A percentile compares a stretch with the other conserved stretches of the same genome.
Evolutionary conservation across 768 basidiomycete species (phyloP).

Genomic region (Mycena haematopus): DNA sequence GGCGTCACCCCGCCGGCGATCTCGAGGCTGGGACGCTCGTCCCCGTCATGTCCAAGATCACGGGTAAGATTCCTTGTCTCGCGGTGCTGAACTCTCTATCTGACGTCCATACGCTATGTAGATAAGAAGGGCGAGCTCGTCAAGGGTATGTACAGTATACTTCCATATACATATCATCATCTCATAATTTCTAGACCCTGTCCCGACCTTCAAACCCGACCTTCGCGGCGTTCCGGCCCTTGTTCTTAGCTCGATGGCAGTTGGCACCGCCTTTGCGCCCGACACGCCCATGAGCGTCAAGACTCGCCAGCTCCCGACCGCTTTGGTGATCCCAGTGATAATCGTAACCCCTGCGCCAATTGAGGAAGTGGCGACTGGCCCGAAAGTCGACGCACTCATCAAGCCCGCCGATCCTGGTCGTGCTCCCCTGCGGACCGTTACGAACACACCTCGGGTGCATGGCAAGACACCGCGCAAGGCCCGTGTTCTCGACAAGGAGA

Average conservation of each 20-base stretch:
- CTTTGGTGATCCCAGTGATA: neutral
- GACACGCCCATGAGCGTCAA: neutral
- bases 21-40: neutral
- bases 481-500: neutral
- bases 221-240: neutral
- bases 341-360: neutral
- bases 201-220: neutral
- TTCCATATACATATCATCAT: too few species aligned
- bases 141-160: too few species aligned
- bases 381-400: neutral
- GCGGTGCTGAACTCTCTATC: neutral
- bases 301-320: neutral
- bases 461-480: neutral
- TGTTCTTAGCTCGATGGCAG: neutral
- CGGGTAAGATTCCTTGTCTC: neutral
- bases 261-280: neutral
- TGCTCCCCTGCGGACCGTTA: neutral
- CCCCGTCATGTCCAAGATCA: neutral
- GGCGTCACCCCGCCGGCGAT: neutral
- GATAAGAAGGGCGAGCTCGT: neutral
- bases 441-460: neutral
- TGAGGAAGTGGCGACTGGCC: neutral
- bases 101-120: neutral
- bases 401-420: neutral
- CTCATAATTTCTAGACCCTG: neutral